Evolutionary conservation across 768 basidiomycete genomes (phyloP).

Genomic region (Suillus occidentalis): DNA sequence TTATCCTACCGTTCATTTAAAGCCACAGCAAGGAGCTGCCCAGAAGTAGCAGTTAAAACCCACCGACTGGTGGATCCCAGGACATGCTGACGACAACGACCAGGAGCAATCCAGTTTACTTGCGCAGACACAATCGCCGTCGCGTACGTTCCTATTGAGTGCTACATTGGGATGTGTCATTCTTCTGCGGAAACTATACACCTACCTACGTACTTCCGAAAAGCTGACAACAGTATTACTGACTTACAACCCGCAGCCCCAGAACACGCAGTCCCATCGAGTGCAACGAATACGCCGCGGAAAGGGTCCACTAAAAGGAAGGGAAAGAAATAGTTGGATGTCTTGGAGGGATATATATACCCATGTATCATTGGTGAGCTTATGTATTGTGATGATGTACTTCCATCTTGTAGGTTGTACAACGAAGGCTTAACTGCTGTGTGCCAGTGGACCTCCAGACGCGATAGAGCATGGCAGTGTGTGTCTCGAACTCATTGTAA

Average conservation of each 20-base stretch:
- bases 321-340: constrained; percentile 23
- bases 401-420: neutral
- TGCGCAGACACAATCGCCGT: no score
- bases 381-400: neutral
- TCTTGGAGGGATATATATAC: no score
- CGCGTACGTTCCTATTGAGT: no score
- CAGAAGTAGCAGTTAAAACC: rapidly evolving
- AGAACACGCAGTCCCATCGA: constrained; percentile 11
- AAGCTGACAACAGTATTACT: no score
- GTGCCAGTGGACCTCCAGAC: neutral
- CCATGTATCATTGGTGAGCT: neutral
- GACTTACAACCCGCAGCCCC: neutral
- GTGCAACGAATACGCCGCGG: constrained; percentile 16
- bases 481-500: neutral
- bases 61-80: no score
- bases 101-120: no score
- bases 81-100: no score
- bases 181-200: no score
- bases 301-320: constrained; percentile 28
- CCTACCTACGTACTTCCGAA: no score
- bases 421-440: neutral
- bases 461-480: neutral
- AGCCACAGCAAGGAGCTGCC: no score
- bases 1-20: no score
- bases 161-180: no score